Evolutionary conservation across 1,139 yeast genomes (phyloP), one percentile per base, ranked within the genome.

Genomic region (Scheffersomyces titani): DNA sequence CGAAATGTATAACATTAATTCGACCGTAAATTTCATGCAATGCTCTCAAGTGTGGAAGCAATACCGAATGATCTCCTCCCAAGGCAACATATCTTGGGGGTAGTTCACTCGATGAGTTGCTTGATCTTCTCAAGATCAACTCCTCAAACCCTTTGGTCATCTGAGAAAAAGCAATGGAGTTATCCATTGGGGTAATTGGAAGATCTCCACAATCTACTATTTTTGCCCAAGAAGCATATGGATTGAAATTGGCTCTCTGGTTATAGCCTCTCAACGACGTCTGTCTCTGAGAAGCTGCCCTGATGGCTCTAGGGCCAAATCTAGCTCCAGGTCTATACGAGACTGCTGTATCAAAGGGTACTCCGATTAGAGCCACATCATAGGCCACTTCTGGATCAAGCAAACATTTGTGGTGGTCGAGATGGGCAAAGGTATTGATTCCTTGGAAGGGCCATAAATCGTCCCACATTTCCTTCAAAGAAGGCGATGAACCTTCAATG

Each of bases 161-260:
- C 70, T 89, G 93, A 63, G 79, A 76, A 65, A 88, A 80, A 0
- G 93, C 94, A 59, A 89, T 72, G 19, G 72, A 65, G 66, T 88
- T 89, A 68, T 89, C 94, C 87, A 89, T 85, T 18, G 94, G 94
- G 1, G 92, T 80, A 19, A 88, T 85, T 1, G 94, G 93, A 53
- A 89, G 84, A 70, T 89, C 96, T n/a, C 91, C 92, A 73, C 96
- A 89, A 71, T 89, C 96, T 24, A 88, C 63, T 19, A 89, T 73
- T 52, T 73, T 80, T 21, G 93, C 92, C 92, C 93, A 88, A 53
- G 81, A 73, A 44, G 72, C 70, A 67, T 87, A 89, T 1, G 92
- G 92, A 62, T 88, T 88, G 59, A 82, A 73, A 52, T 77, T 74
- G 3, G 92, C 92, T 51, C 92, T 74, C 59, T 82, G 83, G 65